phyloP scores from a whole-genome alignment of 495 filamentous ascomycete genomes.

The Podospora pseudopauciseta region DNA sequence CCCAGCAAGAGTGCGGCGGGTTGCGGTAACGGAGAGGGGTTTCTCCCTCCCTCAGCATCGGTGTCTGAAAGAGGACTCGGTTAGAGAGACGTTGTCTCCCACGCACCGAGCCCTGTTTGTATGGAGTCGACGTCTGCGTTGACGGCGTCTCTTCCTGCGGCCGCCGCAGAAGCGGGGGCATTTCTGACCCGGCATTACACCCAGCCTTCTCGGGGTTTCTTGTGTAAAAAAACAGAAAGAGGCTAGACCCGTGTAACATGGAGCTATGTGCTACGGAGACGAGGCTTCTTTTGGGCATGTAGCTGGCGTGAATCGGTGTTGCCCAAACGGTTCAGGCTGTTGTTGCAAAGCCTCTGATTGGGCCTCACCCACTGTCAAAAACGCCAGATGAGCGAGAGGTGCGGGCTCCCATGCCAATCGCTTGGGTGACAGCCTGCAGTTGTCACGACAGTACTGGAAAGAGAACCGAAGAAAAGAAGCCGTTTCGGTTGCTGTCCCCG shows the following conservation, averaged over 20 bases:
- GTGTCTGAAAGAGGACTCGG: neutral
- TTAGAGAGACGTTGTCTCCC: neutral
- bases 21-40: neutral
- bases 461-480: neutral
- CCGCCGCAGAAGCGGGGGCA: neutral
- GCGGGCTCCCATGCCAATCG: neutral
- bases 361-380: neutral
- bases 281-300: slow-evolving; percentile 1
- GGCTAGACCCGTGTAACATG: neutral
- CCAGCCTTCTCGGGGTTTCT: neutral
- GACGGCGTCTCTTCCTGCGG: neutral
- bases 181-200: neutral
- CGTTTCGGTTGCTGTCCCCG: neutral
- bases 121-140: neutral
- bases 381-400: neutral
- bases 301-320: neutral
- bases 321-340: slow-evolving; percentile 3
- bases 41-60: neutral
- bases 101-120: neutral
- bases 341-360: neutral
- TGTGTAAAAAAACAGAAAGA: neutral
- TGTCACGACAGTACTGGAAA: neutral
- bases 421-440: neutral
- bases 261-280: neutral
- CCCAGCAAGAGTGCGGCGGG: neutral